Evolutionary conservation across 108 stramenopile species (phyloP), one percentile per base, ranked within the genome.

Genomic region (Nitzschia putrida): DNA sequence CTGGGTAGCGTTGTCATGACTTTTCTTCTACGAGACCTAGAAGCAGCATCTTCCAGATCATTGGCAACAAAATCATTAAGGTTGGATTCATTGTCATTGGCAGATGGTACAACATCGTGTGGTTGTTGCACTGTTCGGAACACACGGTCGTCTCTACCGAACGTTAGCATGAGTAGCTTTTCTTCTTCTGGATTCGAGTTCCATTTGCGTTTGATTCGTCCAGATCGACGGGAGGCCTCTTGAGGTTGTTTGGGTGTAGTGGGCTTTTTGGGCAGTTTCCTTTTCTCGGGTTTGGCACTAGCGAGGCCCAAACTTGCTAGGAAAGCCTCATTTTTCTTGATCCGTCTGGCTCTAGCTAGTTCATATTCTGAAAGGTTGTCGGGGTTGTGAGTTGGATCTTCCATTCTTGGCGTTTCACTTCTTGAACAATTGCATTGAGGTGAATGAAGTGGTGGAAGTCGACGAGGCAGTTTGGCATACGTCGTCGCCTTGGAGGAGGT

Each of bases 291-390:
- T 18, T 72, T 60, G 45, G 59, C 21, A 29, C 45, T 54, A 13
- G 23, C 10, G 6, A 89, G 73, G 3, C 83, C 83, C 34, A 83
- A 47, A 18, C 56, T 26, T 29, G 12, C 67, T 45, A 83, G 37
- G 9, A 69, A 64, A 11, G 66, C 83, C 61, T 80, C 72, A 54
- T 83, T 83, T 42, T 67, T 65, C 13, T 55, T 23, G 23, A 83
- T 83, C 11, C 76, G 64, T 55, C 78, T 70, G 2, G 70, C 60
- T 23, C 83, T 76, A 23, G 53, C 18, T 34, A 38, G 42, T 49
- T 80, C 80, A 43, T 83, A 83, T 21, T 73, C 77, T 22, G 80
- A 83, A n/a, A 75, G 73, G 12, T 77, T 47, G 16, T 42, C 25
- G 40, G 47, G 18, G 18, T 49, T 49, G 14, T 16, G 47, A 4